Conservation (phyloP, 345 rosid genomes). For the Sonneratia alba region DNA sequence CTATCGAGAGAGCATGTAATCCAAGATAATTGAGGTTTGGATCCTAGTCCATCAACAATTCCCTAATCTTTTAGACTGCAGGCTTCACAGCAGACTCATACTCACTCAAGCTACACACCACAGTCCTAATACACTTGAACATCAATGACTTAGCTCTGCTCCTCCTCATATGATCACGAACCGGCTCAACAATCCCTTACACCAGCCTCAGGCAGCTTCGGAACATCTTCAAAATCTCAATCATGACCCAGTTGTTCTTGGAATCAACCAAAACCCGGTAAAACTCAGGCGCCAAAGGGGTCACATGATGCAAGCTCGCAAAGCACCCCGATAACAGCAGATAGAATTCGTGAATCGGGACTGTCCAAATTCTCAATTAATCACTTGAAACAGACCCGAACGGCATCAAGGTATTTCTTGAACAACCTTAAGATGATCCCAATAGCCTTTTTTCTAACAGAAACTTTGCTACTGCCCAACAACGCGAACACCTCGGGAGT, state of each 20-base stretch:
- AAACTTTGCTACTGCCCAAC: constrained; percentile 54
- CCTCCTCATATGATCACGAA: constrained; percentile 85
- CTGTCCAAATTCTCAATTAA: constrained; percentile 82
- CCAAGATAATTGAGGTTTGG: constrained; percentile 92
- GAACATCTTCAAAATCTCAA: constrained; percentile 80
- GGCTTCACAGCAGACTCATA: constrained; percentile 82
- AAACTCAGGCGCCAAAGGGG: constrained; percentile 85
- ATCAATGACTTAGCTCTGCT: constrained; percentile 71
- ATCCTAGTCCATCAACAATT: constrained; percentile 77
- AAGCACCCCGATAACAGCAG: constrained; percentile 72
- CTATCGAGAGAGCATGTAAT: constrained; percentile 58
- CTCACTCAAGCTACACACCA: constrained; percentile 63
- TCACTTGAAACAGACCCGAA: constrained; percentile 79
- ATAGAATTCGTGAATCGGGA: constrained; percentile 48
- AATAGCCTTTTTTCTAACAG: constrained; percentile 64
- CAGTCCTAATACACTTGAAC: constrained; percentile 83
- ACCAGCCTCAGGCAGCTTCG: constrained; percentile 76
- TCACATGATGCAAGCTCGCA: constrained; percentile 68
- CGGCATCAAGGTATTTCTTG: constrained; percentile 81
- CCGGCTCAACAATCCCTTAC: constrained; percentile 64
- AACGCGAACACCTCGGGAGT: constrained; percentile 71
- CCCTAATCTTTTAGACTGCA: constrained; percentile 49
- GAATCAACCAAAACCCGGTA: constrained; percentile 75
- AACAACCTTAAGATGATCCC: constrained; percentile 69
- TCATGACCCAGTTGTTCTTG: constrained; percentile 81